phyloP scores from a whole-genome alignment of 2,329 filamentous ascomycete genomes.

The Akanthomyces lecanii region DNA sequence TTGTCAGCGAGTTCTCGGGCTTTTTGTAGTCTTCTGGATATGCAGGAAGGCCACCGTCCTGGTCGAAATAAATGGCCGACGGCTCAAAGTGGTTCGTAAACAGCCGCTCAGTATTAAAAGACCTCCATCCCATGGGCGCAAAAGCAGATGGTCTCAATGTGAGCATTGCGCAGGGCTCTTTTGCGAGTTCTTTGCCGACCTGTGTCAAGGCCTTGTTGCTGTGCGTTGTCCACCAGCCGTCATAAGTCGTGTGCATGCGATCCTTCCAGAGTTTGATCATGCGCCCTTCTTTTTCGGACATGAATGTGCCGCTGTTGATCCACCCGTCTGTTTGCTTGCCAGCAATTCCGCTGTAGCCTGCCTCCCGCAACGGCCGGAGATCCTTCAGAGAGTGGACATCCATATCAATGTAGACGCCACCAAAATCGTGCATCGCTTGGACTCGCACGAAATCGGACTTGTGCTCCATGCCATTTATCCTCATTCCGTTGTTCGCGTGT shows the following conservation, averaged over 20 bases:
- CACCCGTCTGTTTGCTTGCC: constrained; percentile 20
- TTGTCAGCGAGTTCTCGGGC: not conserved
- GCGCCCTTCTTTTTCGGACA: constrained; percentile 20
- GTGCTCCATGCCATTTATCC: constrained; percentile 20
- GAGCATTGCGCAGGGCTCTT: constrained; percentile 24
- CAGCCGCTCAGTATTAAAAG: constrained; percentile 17
- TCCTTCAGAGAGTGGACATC: constrained; percentile 22
- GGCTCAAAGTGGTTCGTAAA: constrained; percentile 20
- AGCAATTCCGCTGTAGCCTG: constrained; percentile 17
- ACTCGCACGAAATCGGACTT: constrained; percentile 24
- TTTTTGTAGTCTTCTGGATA: constrained; percentile 13
- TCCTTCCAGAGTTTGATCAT: constrained; percentile 23
- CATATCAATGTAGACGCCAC: constrained; percentile 24
- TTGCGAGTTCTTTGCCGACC: constrained; percentile 44
- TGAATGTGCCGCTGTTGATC: constrained; percentile 25
- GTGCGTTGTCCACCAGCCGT: constrained; percentile 28
- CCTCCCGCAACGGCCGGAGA: constrained; percentile 17
- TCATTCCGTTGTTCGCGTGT: constrained; percentile 19
- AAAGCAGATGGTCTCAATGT: constrained; percentile 25
- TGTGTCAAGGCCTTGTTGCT: constrained; percentile 25
- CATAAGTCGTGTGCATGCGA: constrained; percentile 26
- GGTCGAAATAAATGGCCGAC: not conserved
- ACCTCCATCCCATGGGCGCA: constrained; percentile 23
- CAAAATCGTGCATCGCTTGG: constrained; percentile 21
- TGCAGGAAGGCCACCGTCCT: constrained; percentile 2